phyloP scores from a whole-genome alignment of 2,329 filamentous ascomycete species.

The Fusarium coicis region DNA sequence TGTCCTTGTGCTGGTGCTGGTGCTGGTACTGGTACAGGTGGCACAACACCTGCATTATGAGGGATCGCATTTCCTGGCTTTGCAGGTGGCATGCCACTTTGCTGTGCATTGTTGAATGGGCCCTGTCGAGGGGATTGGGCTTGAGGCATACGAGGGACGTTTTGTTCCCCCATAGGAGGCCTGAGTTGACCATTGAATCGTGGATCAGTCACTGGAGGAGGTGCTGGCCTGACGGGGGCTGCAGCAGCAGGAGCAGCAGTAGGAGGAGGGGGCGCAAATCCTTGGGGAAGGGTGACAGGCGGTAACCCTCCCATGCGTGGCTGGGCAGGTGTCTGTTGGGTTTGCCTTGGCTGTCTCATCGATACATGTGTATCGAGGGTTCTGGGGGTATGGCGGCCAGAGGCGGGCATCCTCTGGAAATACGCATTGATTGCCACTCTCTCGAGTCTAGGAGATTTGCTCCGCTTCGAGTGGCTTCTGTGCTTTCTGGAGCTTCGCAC shows the following conservation, averaged over 20 bases:
- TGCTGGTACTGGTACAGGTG: neutral
- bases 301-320: neutral
- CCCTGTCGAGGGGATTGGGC: neutral
- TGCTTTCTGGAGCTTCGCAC: conserved; percentile 37
- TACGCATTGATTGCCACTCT: conserved; percentile 57
- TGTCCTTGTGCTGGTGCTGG: neutral
- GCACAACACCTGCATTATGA: neutral
- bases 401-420: conserved; percentile 55
- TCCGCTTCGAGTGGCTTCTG: conserved; percentile 13
- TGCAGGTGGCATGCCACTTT: neutral
- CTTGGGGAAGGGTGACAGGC: neutral
- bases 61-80: neutral
- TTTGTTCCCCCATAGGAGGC: neutral
- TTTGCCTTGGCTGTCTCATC: neutral
- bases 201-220: neutral
- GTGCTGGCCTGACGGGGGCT: neutral
- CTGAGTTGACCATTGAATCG: conserved; percentile 7
- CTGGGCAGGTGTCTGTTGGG: conserved; percentile 2
- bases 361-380: conserved; percentile 42
- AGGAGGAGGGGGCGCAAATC: neutral
- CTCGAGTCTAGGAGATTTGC: conserved; percentile 49
- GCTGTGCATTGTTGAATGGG: neutral
- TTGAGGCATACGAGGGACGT: neutral
- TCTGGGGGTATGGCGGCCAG: conserved; percentile 45
- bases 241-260: neutral